phyloP scores from a whole-genome alignment of 805 yeast genomes.

The Wickerhamiella qilinensis region DNA sequence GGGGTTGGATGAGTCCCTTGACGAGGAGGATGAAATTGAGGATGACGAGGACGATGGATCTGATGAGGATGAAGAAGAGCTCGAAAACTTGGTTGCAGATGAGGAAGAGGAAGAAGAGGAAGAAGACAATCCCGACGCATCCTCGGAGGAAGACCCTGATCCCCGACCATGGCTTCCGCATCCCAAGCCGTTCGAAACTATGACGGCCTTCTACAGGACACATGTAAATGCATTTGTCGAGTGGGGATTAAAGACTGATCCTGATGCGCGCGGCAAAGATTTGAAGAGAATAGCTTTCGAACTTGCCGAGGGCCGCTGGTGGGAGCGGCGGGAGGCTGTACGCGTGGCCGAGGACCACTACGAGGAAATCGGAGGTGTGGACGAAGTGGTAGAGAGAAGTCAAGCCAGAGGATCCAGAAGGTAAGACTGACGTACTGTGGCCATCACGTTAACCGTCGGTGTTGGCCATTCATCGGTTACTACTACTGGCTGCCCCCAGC shows the following conservation, averaged over 20 bases:
- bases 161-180: constrained; percentile 95
- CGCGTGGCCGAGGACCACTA: constrained; percentile 74
- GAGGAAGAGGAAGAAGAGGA: constrained; percentile 58
- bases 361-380: constrained; percentile 85
- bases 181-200: constrained; percentile 80
- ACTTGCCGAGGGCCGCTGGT: constrained; percentile 86
- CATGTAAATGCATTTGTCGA: constrained; percentile 76
- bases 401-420: constrained; percentile 1
- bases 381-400: constrained; percentile 51
- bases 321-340: constrained; percentile 94
- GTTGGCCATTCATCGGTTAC: no score
- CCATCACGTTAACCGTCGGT: no score
- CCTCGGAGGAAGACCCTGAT: constrained; percentile 64
- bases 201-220: constrained; percentile 72
- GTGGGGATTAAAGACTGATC: constrained; percentile 81
- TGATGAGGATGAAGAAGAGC: constrained; percentile 55
- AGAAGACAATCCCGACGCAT: constrained; percentile 42
- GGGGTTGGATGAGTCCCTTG: constrained; percentile 23
- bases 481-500: no score
- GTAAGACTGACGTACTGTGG: no score
- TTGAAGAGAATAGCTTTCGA: constrained; percentile 82
- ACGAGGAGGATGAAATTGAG: constrained; percentile 30
- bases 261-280: constrained; percentile 77
- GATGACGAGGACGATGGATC: constrained; percentile 55
- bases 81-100: constrained; percentile 26